Base-by-base conservation (phyloP, 306 rosid species). In the Neltuma alba region DNA sequence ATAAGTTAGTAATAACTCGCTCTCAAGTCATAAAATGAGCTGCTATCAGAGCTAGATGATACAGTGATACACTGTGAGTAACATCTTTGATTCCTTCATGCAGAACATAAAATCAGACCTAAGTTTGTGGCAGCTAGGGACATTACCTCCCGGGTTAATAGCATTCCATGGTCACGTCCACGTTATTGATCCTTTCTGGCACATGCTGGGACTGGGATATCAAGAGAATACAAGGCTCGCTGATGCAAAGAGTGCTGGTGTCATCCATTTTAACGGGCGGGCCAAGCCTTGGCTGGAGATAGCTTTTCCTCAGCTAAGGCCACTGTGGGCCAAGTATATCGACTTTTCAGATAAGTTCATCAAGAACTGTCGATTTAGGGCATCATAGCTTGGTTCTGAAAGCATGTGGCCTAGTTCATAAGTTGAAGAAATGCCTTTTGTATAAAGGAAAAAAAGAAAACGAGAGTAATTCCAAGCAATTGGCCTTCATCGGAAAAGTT, bases 221-320 rank as follows among this genome's bases (percentile, higher is more conserved):
- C 99, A 96, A 70, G 97, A 96, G 77, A 90, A 93, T 73, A 96
- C 97, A 60, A 93, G 90, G 78, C 55, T 82, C 75, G 81, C 75
- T 3, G 96, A 93, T 74, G 94, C 88, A 70, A 88, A 91, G 87
- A 88, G 73, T 61, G 93, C 93, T 5, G 98, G 98, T 21, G 98
- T 96, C 76, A 70, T 96, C 87, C 99, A 96, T 86, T 96, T 88
- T 85, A 96, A 93, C 62, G 99, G 99, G 75, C 87, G 99, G 81
- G 99, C 98, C 48, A 96, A 96, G 80, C 99, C 99, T 25, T 96
- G 99, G 99, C 92, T 96, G 55, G 99, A 96, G 60, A 91, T 96
- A 79, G 97, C 96, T 58, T 96, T 93, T 87, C 96, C 98, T 1
- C 85, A 86, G 36, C 91, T 96, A 23, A 79, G 89, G 83, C 83